Base-by-base conservation (phyloP, 805 yeast genomes). In the Wickerhamomyces hampshirensis region DNA sequence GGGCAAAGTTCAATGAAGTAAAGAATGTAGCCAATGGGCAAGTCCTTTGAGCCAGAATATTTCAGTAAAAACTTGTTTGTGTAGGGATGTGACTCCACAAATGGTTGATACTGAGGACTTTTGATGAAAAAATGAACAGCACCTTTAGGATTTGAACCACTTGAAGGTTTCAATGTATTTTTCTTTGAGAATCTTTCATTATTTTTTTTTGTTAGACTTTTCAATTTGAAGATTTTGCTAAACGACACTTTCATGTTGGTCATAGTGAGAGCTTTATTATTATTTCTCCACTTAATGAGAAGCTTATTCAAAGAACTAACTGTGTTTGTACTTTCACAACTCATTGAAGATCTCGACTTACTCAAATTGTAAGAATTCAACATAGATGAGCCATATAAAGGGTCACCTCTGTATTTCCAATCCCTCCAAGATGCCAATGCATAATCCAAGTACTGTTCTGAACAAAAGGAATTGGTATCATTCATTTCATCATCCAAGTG, bases 371-470 rank as follows among this genome's bases (percentile, higher is more conserved):
- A 52, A 1, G 65, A 56, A 45, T 56, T 63, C 43, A 63, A 42
- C 34, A 57, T 35, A 5, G 59, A 47, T 4, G 68, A 55, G 1
- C 72, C 66, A 51, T 80, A 81, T 24, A 84, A 56, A 1, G 91
- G 85, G 58, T 82, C 88, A 34, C 72, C 73, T 43, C 85, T 71
- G 50, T 71, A 80, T 51, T 85, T 82, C 95, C 95, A 87, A 56
- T 87, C 96, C 54, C 96, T 70, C 96, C 96, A 87, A 8, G 91
- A 82, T 0, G 95, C 95, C 34, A 73, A 59, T 2, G 79, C 71
- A 28, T 58, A 56, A 35, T 50, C 55, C 29, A 43, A 23, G 24
- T 37, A 38, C 4, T 36, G 32, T 14, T 39, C 39, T 9, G 35
- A 38, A 27, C 26, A 35, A 7, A 38, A 34, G 8, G 41, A 43